These are phyloP conservation scores for Komagataea norvegica DNA, from an alignment of 1,139 yeast species.

Conservation along the genomic window DNA sequence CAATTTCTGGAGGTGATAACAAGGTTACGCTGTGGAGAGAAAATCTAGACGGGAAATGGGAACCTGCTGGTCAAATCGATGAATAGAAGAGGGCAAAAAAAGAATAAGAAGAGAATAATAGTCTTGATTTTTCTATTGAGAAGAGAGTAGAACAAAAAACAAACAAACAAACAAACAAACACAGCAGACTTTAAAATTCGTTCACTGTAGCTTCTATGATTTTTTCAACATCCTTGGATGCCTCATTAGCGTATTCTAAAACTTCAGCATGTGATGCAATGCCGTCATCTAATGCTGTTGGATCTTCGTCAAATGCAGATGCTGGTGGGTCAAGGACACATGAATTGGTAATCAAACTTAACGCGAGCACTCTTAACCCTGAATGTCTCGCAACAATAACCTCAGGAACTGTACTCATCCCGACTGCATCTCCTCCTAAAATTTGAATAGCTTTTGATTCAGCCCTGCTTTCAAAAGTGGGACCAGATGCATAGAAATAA, in stretches of 20 bases:
- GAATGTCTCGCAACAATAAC: constrained; percentile 88
- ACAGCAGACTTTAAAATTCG: constrained; percentile 22
- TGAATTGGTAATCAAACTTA: constrained; percentile 81
- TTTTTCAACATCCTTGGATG: constrained; percentile 72
- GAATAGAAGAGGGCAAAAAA: too few species aligned
- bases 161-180: too few species aligned
- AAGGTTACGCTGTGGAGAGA: constrained; percentile 97
- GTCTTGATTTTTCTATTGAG: too few species aligned
- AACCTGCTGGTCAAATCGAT: constrained; percentile 90
- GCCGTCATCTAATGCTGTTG: constrained; percentile 57
- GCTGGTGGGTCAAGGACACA: constrained; percentile 76
- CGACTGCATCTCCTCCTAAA: constrained; percentile 91
- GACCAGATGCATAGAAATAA: constrained; percentile 84
- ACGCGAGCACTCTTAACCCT: constrained; percentile 75
- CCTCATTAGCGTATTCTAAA: constrained; percentile 71
- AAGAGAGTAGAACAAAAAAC: too few species aligned
- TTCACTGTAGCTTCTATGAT: constrained; percentile 64
- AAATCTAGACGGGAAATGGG: constrained; percentile 91
- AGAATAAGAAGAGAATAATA: too few species aligned
- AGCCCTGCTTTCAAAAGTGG: constrained; percentile 90
- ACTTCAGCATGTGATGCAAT: constrained; percentile 92
- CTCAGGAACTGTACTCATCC: constrained; percentile 98
- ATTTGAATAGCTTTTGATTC: constrained; percentile 72
- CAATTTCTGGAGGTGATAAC: constrained; percentile 95
- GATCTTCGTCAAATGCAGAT: constrained; percentile 56